Percentiles rank a stretch among this genome's conserved stretches.
These are phyloP conservation scores for Aspergillus spinulosporus DNA, from an alignment of 2,329 filamentous ascomycete species.

Conservation along the genomic window DNA sequence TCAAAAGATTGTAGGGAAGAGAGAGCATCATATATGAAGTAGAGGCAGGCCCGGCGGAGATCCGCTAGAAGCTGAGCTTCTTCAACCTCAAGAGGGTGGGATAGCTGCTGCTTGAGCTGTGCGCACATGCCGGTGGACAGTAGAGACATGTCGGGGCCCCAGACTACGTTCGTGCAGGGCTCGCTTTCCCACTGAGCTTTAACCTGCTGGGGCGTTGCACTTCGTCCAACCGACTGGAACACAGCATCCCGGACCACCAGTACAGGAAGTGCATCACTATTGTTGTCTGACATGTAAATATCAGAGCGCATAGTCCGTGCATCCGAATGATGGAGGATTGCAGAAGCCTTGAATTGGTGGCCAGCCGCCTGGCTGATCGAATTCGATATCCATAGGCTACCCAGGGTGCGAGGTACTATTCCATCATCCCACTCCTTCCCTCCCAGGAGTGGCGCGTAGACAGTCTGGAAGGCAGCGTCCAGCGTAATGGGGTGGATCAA, in stretches of 20 bases:
- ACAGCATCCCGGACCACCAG: constrained; percentile 4
- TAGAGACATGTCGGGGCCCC: not conserved
- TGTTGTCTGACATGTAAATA: not conserved
- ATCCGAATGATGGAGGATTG: not conserved
- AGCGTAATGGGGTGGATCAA: constrained; percentile 1
- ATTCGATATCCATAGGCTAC: not conserved
- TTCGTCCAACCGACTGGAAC: not conserved
- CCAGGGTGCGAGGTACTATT: not conserved
- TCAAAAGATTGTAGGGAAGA: not conserved
- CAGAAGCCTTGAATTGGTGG: not conserved
- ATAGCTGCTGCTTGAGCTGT: not conserved
- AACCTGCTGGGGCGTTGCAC: not conserved
- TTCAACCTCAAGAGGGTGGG: not conserved
- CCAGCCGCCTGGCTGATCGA: not conserved
- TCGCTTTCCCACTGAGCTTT: not conserved
- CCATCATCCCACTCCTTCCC: constrained; percentile 5
- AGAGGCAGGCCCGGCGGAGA: not conserved
- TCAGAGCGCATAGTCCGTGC: not conserved
- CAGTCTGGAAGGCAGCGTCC: not conserved
- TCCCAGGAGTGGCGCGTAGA: constrained; percentile 4
- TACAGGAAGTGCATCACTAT: not conserved
- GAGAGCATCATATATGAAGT: not conserved
- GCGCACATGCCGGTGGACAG: not conserved
- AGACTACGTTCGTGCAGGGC: not conserved
- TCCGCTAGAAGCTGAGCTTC: not conserved